These are phyloP conservation scores for Prunus campanulata DNA, from an alignment of 306 rosid species.

Conservation along the genomic window DNA sequence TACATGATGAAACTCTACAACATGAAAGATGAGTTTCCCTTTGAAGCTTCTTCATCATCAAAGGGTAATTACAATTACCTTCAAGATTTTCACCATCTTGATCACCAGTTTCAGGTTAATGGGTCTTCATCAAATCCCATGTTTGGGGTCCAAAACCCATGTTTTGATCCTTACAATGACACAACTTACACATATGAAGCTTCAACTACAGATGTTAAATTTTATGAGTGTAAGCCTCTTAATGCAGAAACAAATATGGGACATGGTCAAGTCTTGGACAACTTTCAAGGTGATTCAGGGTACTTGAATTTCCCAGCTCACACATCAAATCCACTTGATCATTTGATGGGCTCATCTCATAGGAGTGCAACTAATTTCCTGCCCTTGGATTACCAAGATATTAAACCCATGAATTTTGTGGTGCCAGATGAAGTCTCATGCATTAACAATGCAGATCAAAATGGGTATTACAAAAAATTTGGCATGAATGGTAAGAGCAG, in stretches of 20 bases:
- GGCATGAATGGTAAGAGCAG: conserved; percentile 34
- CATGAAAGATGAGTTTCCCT: conserved; percentile 44
- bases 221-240: conserved; percentile 47
- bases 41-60: conserved; percentile 43
- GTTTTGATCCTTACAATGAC: conserved; percentile 36
- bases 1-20: conserved; percentile 24
- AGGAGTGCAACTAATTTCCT: conserved; percentile 26
- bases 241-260: conserved; percentile 29
- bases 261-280: conserved; percentile 50
- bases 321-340: conserved; percentile 32
- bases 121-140: conserved; percentile 48
- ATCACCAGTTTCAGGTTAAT: conserved; percentile 24
- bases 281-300: conserved; percentile 41
- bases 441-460: conserved; percentile 34
- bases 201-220: conserved; percentile 32
- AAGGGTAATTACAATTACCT: conserved; percentile 36
- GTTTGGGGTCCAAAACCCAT: conserved; percentile 37
- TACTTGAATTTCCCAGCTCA: conserved; percentile 39
- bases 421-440: conserved; percentile 69
- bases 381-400: conserved; percentile 29
- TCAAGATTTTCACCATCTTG: conserved; percentile 65
- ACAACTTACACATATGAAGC: conserved; percentile 25
- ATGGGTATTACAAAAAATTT: conserved; percentile 36
- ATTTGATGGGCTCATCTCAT: conserved; percentile 25
- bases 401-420: conserved; percentile 46